Conservation (phyloP, 352 stramenopile species). For the Globisporangium viniferum region DNA sequence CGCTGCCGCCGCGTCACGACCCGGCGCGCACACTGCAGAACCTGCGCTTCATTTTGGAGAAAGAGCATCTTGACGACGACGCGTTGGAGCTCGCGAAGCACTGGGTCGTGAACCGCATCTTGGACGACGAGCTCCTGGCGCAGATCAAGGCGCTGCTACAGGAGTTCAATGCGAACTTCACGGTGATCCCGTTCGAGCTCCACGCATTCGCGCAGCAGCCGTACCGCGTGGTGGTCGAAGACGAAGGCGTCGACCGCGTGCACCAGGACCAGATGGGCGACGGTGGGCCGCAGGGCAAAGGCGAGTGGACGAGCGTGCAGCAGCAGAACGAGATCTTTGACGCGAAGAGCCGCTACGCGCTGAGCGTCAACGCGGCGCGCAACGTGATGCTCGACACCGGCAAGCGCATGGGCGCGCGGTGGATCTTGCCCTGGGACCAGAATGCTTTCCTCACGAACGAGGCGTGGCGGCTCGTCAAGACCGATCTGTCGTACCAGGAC, state of each 20-base stretch:
- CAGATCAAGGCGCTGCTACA: conserved; percentile 33
- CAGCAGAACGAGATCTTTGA: conserved; percentile 41
- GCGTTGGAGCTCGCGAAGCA: conserved; percentile 25
- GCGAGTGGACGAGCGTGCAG: conserved; percentile 30
- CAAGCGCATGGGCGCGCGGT: conserved; percentile 26
- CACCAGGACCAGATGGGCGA: conserved; percentile 16
- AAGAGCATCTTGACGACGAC: conserved; percentile 38
- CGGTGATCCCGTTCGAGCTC: conserved; percentile 39
- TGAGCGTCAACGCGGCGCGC: conserved; percentile 47
- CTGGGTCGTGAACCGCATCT: conserved; percentile 56
- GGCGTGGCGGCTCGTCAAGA: conserved; percentile 43
- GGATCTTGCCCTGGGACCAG: conserved; percentile 56
- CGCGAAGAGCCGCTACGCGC: conserved; percentile 45
- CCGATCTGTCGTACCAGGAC: conserved; percentile 15
- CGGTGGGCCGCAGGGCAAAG: conserved; percentile 8
- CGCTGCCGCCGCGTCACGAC: conserved; percentile 52
- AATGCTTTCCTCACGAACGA: conserved; percentile 42
- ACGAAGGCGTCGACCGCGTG: conserved; percentile 31
- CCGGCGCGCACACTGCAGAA: conserved; percentile 36
- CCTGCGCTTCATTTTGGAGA: conserved; percentile 47
- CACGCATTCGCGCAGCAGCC: conserved; percentile 28
- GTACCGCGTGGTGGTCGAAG: conserved; percentile 46
- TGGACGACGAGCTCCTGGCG: conserved; percentile 21
- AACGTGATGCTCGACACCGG: conserved; percentile 52
- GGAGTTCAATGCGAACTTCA: conserved; percentile 34